Evolutionary conservation across 306 rosid species (phyloP).

Genomic region (Begonia masoniana): DNA sequence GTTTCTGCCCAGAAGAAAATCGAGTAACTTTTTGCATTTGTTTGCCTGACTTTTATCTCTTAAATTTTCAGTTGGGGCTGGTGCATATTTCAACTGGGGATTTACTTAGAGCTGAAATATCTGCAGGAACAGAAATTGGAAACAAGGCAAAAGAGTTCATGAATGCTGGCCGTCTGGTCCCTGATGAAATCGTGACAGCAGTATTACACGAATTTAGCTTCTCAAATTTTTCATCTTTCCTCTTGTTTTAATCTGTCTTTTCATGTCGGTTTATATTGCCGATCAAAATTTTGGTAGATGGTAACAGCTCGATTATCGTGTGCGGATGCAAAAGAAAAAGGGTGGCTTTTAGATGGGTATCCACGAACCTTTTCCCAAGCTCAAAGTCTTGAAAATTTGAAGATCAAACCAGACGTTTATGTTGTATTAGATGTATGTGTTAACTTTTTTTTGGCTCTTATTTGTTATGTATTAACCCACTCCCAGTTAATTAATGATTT

Average conservation of each 20-base stretch:
- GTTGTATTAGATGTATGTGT: slow-evolving; percentile 68
- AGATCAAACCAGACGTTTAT: slow-evolving; percentile 72
- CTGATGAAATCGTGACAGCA: slow-evolving; percentile 85
- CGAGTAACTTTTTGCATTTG: not conserved
- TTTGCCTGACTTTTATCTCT: slow-evolving; percentile 12
- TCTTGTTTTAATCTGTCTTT: not conserved
- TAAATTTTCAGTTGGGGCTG: slow-evolving; percentile 64
- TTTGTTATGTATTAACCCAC: slow-evolving; percentile 1
- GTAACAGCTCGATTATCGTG: slow-evolving; percentile 58
- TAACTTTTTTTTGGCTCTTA: not conserved
- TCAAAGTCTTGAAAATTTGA: slow-evolving; percentile 53
- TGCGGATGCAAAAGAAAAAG: slow-evolving; percentile 55
- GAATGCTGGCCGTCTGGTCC: slow-evolving; percentile 78
- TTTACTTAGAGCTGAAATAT: slow-evolving; percentile 71
- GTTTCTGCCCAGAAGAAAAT: too few species aligned
- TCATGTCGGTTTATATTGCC: too few species aligned
- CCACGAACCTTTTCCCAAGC: slow-evolving; percentile 74
- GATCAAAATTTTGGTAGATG: slow-evolving; percentile 34
- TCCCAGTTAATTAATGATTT: not conserved
- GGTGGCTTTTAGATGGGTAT: slow-evolving; percentile 98
- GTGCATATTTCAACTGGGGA: slow-evolving; percentile 97
- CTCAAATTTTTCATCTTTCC: slow-evolving; percentile 7
- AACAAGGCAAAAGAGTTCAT: slow-evolving; percentile 82
- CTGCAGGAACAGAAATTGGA: slow-evolving; percentile 83
- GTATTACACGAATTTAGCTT: slow-evolving; percentile 25